Conservation (phyloP, 2,329 filamentous ascomycete genomes). For the Paecilomyces sp. region DNA sequence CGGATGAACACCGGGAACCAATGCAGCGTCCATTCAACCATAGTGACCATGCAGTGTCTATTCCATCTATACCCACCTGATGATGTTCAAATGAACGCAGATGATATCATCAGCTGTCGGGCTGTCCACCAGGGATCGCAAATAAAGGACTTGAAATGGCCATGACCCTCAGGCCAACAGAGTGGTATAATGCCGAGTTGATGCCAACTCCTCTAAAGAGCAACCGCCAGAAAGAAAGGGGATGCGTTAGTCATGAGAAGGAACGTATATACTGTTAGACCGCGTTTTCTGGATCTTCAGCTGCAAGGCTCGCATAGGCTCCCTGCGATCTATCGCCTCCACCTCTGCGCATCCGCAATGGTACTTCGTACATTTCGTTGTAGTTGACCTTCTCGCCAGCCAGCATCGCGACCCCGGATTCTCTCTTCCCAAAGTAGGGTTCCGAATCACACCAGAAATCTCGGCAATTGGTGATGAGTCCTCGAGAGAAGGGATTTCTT, state of each 20-base stretch:
- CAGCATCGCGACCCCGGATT: conserved; percentile 67
- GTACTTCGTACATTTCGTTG: conserved; percentile 80
- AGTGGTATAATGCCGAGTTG: background rate
- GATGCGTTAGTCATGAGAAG: background rate
- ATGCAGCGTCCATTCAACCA: background rate
- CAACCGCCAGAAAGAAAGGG: conserved; percentile 1
- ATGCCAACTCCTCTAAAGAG: background rate
- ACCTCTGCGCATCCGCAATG: conserved; percentile 54
- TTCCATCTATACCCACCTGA: background rate
- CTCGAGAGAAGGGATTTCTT: conserved; percentile 78
- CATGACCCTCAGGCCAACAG: background rate
- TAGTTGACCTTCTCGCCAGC: conserved; percentile 80
- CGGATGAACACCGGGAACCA: background rate
- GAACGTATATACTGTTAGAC: conserved; percentile 12
- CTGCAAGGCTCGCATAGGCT: conserved; percentile 53
- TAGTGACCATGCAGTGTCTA: background rate
- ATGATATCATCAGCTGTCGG: background rate
- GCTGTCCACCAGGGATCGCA: background rate
- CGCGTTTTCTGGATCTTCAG: conserved; percentile 28
- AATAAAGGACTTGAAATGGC: background rate
- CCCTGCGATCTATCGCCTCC: conserved; percentile 38
- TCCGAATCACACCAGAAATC: conserved; percentile 95
- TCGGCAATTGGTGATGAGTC: conserved; percentile 79
- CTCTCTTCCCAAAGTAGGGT: conserved; percentile 67
- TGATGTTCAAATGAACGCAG: background rate